phyloP scores from a whole-genome alignment of 495 filamentous ascomycete genomes.

The Penicillium dipodomyicola region DNA sequence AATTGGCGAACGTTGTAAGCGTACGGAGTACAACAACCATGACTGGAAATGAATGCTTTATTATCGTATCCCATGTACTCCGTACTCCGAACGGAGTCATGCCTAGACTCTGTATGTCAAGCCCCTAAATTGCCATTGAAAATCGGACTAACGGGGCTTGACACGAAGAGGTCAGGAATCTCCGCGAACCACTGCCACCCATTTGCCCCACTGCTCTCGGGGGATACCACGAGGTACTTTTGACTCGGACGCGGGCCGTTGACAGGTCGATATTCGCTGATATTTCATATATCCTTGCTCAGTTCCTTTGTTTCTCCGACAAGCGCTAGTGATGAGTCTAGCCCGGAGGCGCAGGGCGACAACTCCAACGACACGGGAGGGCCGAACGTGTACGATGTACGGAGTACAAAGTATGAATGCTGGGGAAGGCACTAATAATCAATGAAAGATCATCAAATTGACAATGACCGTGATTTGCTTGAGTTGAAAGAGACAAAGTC shows the following conservation, averaged over 20 bases:
- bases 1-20: neutral
- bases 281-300: neutral
- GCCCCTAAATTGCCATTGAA: constrained; percentile 9
- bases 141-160: constrained; percentile 14
- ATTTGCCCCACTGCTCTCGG: constrained; percentile 5
- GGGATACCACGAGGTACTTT: constrained; percentile 6
- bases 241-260: constrained; percentile 19
- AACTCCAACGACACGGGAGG: no score
- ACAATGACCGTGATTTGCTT: neutral
- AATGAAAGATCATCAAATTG: neutral
- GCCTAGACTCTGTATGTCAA: neutral
- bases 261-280: constrained; percentile 21
- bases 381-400: no score
- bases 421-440: no score
- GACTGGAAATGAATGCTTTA: constrained; percentile 3
- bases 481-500: no score
- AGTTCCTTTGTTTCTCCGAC: constrained; percentile 16
- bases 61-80: neutral
- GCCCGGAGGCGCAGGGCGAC: constrained; percentile 4
- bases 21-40: neutral
- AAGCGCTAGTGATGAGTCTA: constrained; percentile 18
- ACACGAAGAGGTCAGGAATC: constrained; percentile 15
- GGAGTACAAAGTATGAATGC: no score
- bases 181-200: constrained; percentile 15
- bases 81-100: neutral